Percentiles rank a stretch among this genome's conserved stretches.
phyloP scores from a whole-genome alignment of 1,284 basidiomycete species.

The Fomes fomentarius region DNA sequence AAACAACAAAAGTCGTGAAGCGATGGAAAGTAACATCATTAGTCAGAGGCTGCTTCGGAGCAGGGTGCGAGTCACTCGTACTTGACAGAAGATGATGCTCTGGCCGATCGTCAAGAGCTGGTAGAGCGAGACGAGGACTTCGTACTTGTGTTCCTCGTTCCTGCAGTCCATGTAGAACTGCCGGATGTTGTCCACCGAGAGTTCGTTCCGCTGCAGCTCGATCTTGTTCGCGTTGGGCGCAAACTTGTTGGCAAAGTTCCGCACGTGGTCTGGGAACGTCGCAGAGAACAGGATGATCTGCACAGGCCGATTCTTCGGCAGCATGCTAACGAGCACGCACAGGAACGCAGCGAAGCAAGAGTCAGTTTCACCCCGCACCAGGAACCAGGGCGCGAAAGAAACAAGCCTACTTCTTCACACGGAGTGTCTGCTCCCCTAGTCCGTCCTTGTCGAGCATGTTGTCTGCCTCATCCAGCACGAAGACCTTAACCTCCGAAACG shows the following conservation, averaged over 20 bases:
- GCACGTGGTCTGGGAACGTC: conserved; percentile 95
- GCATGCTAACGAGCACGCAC: conserved; percentile 48
- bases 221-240: conserved; percentile 97
- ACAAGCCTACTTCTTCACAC: conserved; percentile 86
- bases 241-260: conserved; percentile 88
- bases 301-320: conserved; percentile 59
- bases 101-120: conserved; percentile 93
- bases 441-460: conserved; percentile 98
- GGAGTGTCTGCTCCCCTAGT: conserved; percentile 93
- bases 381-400: background rate
- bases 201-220: conserved; percentile 91
- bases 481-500: conserved; percentile 83
- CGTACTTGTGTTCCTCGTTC: conserved; percentile 92
- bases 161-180: conserved; percentile 98
- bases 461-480: conserved; percentile 98
- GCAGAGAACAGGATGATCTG: conserved; percentile 98
- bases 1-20: background rate
- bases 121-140: conserved; percentile 92
- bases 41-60: background rate
- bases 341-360: background rate
- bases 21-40: background rate
- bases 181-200: conserved; percentile 93
- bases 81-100: conserved; percentile 96
- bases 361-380: conserved; percentile 11
- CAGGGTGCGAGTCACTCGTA: conserved; percentile 30